Conservation (phyloP, 805 yeast species). For the Tetrapisispora fleetii region DNA sequence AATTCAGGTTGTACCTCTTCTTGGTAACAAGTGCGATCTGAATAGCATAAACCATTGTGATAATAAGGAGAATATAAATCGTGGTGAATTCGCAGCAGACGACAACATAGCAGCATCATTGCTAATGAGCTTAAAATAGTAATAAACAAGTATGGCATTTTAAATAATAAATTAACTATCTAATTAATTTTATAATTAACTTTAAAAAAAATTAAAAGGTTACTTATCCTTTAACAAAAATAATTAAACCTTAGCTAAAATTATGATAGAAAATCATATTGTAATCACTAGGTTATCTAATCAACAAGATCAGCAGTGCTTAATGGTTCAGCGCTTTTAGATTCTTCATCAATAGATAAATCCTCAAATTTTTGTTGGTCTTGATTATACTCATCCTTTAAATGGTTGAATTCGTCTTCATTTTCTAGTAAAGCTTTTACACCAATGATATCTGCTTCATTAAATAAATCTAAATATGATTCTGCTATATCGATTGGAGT, state of each 20-base stretch:
- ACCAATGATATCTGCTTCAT: constrained; percentile 75
- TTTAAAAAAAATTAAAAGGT: neutral
- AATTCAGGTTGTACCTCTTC: constrained; percentile 52
- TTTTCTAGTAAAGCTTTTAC: constrained; percentile 68
- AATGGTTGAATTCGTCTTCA: constrained; percentile 55
- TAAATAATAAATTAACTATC: neutral
- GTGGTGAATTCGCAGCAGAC: constrained; percentile 4
- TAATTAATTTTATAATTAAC: neutral
- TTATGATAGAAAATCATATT: no score
- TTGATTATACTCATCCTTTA: constrained; percentile 36
- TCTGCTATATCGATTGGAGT: constrained; percentile 77
- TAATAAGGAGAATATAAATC: constrained; percentile 1
- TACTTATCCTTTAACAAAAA: neutral
- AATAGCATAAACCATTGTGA: constrained; percentile 6
- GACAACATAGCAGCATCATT: constrained; percentile 24
- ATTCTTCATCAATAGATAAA: neutral
- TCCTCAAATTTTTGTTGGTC: constrained; percentile 4
- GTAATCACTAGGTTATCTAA: constrained; percentile 1
- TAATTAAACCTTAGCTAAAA: neutral
- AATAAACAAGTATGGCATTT: constrained; percentile 1
- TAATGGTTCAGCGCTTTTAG: neutral
- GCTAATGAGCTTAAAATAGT: constrained; percentile 26
- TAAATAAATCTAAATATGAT: constrained; percentile 56
- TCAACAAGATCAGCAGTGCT: constrained; percentile 11
- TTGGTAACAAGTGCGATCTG: constrained; percentile 37